Evolutionary conservation across 2,329 filamentous ascomycete genomes (phyloP).

Genomic region (Blumeriella jaapii): DNA sequence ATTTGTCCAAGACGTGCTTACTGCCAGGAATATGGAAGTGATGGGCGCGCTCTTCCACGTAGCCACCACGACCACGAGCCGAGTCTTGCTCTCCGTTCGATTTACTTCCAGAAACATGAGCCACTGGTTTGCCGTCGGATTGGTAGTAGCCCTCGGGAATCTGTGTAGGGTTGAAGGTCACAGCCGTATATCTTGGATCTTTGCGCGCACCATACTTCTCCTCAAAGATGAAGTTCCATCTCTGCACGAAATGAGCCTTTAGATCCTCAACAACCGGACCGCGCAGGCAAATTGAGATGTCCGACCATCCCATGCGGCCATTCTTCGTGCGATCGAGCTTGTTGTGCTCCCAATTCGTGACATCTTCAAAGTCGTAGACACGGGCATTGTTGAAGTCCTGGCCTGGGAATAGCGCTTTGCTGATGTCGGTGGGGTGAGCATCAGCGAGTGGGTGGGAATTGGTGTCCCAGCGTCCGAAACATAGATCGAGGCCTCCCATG

Average conservation of each 20-base stretch:
- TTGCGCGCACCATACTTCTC: constrained; percentile 58
- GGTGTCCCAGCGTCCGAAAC: constrained; percentile 81
- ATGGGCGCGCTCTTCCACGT: constrained; percentile 2
- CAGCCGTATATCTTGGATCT: constrained; percentile 34
- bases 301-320: constrained; percentile 88
- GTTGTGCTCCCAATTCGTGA: constrained; percentile 69
- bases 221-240: constrained; percentile 86
- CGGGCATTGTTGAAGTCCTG: constrained; percentile 90
- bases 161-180: constrained; percentile 12
- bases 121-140: constrained; percentile 15
- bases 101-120: not conserved
- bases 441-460: constrained; percentile 70
- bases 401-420: constrained; percentile 70
- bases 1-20: constrained; percentile 10
- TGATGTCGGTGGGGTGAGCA: constrained; percentile 65
- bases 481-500: constrained; percentile 86
- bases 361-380: constrained; percentile 70
- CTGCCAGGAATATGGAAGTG: constrained; percentile 10
- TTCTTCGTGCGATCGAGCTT: constrained; percentile 70
- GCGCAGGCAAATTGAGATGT: constrained; percentile 65
- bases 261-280: constrained; percentile 69
- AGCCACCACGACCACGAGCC: not conserved
- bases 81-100: constrained; percentile 3
- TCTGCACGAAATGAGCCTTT: constrained; percentile 65
- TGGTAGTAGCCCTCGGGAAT: constrained; percentile 22